Conservation (phyloP, 2,329 filamentous ascomycete genomes). For the Fusarium austroafricanum region DNA sequence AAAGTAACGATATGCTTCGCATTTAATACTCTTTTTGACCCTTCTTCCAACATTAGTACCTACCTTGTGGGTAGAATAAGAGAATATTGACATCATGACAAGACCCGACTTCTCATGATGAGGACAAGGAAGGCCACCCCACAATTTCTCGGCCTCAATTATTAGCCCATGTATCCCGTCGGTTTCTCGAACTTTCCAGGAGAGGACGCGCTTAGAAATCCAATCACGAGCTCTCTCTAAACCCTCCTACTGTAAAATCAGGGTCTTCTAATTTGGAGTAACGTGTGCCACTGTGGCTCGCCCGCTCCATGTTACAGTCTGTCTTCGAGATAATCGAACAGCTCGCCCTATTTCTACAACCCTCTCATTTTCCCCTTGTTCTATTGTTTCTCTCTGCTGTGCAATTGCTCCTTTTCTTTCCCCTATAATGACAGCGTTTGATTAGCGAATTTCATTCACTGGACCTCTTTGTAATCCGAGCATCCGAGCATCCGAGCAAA, state of each 20-base stretch:
- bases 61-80: neutral
- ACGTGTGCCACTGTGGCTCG: conserved; percentile 12
- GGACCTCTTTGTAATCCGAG: neutral
- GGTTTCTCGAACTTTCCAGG: conserved; percentile 46
- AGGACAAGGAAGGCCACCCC: conserved; percentile 9
- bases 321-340: neutral
- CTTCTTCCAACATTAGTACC: too few relatives aligned
- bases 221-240: conserved; percentile 34
- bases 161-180: neutral
- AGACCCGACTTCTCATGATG: conserved; percentile 19
- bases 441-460: neutral
- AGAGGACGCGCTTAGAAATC: conserved; percentile 47
- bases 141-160: conserved; percentile 19
- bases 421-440: neutral
- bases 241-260: neutral
- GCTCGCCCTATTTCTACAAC: neutral
- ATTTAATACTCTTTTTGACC: too few relatives aligned
- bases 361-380: neutral
- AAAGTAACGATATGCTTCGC: neutral
- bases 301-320: neutral
- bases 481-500: neutral
- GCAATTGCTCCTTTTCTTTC: neutral
- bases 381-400: neutral
- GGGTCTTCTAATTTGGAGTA: conserved; percentile 5
- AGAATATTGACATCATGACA: conserved; percentile 18